Percentiles rank a stretch among this genome's conserved stretches.
phyloP scores from a whole-genome alignment of 192 early-diverging fungal genomes.

The Backusella tarrabulga region DNA sequence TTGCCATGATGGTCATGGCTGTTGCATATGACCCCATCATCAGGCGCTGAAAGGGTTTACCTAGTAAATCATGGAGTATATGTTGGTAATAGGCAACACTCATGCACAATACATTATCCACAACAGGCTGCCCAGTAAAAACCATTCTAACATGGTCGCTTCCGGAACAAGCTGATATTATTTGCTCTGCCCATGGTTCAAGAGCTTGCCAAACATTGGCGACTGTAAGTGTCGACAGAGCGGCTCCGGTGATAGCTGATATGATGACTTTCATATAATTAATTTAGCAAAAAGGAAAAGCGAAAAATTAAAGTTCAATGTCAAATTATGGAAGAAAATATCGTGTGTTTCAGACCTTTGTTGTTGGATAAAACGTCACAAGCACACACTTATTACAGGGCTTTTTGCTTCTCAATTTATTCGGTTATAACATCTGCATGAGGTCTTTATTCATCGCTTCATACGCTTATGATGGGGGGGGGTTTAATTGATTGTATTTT shows the following conservation, averaged over 20 bases:
- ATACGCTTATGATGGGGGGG: no score
- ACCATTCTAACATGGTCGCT: neutral
- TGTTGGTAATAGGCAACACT: slow-evolving; percentile 8
- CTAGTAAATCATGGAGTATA: slow-evolving; percentile 8
- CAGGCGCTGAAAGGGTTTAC: neutral
- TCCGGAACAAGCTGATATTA: neutral
- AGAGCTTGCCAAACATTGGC: neutral
- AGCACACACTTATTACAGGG: no score
- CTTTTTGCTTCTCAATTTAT: no score
- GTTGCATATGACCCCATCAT: slow-evolving; percentile 2
- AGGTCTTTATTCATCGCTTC: no score
- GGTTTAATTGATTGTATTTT: no score
- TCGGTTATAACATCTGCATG: no score
- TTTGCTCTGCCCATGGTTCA: neutral
- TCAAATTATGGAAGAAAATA: neutral
- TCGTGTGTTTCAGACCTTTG: neutral
- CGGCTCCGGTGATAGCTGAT: neutral
- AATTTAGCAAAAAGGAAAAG: neutral
- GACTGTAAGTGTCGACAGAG: neutral
- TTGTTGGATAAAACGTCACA: no score
- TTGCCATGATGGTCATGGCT: neutral
- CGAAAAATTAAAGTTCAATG: neutral
- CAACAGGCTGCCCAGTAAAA: neutral
- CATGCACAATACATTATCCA: neutral
- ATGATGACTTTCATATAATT: neutral